Conservation (phyloP, 306 rosid species). For the Vachellia collinsii region DNA sequence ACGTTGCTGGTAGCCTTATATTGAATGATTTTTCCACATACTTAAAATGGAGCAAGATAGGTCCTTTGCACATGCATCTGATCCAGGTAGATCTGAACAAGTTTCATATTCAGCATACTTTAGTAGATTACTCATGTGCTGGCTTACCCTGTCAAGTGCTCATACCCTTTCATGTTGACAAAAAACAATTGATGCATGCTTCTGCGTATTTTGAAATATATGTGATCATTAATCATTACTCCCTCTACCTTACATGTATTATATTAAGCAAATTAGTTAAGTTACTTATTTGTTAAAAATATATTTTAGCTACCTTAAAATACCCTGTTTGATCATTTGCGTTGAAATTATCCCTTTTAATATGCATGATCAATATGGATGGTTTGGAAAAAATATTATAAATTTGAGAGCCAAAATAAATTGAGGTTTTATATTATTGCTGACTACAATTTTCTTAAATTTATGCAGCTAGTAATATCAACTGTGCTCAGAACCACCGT, state of each 20-base stretch:
- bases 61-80: slow-evolving; percentile 60
- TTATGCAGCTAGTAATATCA: slow-evolving; percentile 62
- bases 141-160: background rate
- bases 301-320: too few relatives aligned
- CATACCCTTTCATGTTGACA: background rate
- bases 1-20: slow-evolving; percentile 53
- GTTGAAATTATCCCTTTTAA: too few relatives aligned
- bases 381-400: too few relatives aligned
- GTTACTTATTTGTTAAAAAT: too few relatives aligned
- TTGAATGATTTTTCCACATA: slow-evolving; percentile 52
- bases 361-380: too few relatives aligned
- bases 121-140: too few relatives aligned
- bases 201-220: slow-evolving; percentile 12
- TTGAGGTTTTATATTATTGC: too few relatives aligned
- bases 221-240: background rate
- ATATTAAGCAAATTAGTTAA: too few relatives aligned
- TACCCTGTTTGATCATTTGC: too few relatives aligned
- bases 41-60: slow-evolving; percentile 91
- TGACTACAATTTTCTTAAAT: slow-evolving; percentile 19
- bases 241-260: background rate
- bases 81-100: slow-evolving; percentile 56
- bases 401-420: too few relatives aligned
- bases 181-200: background rate
- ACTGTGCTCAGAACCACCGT: slow-evolving; percentile 51
- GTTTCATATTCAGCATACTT: too few relatives aligned